phyloP scores from a whole-genome alignment of 495 filamentous ascomycete species.

The Penicillium angulare region DNA sequence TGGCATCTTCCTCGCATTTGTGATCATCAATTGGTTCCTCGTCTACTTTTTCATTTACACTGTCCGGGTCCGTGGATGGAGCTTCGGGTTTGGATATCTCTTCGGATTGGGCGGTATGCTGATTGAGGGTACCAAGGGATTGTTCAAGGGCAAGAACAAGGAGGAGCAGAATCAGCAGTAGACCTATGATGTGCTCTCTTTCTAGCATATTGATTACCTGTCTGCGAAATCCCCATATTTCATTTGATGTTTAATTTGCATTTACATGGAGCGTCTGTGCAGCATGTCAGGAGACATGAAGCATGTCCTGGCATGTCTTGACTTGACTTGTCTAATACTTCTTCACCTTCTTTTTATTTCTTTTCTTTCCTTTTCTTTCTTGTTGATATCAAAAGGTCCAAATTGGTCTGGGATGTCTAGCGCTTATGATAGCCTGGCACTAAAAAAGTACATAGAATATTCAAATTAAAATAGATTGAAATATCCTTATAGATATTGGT shows the following conservation, averaged over 20 bases:
- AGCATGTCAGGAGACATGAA: background rate
- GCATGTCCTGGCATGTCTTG: background rate
- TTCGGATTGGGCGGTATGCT: slow-evolving; percentile 51
- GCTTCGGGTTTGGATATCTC: slow-evolving; percentile 64
- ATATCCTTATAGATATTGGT: too few relatives aligned
- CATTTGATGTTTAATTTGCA: slow-evolving; percentile 16
- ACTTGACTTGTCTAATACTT: background rate
- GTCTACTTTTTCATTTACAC: slow-evolving; percentile 88
- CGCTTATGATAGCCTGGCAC: too few relatives aligned
- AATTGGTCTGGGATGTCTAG: too few relatives aligned
- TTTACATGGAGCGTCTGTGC: slow-evolving; percentile 26
- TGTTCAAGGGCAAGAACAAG: slow-evolving; percentile 35
- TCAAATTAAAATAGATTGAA: too few relatives aligned
- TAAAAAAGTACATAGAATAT: too few relatives aligned
- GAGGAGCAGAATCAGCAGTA: slow-evolving; percentile 15
- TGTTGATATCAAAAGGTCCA: background rate
- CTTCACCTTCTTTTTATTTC: background rate
- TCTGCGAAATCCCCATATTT: background rate
- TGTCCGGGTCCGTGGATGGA: slow-evolving; percentile 69
- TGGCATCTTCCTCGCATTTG: slow-evolving; percentile 76
- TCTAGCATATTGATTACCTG: background rate
- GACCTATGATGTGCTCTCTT: slow-evolving; percentile 1
- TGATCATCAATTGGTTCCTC: slow-evolving; percentile 71
- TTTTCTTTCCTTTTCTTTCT: background rate
- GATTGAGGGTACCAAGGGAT: slow-evolving; percentile 38